Evolutionary conservation across 2,329 filamentous ascomycete genomes (phyloP), one percentile per base, ranked within the genome.

Genomic region (Pestalotiopsis sp.): DNA sequence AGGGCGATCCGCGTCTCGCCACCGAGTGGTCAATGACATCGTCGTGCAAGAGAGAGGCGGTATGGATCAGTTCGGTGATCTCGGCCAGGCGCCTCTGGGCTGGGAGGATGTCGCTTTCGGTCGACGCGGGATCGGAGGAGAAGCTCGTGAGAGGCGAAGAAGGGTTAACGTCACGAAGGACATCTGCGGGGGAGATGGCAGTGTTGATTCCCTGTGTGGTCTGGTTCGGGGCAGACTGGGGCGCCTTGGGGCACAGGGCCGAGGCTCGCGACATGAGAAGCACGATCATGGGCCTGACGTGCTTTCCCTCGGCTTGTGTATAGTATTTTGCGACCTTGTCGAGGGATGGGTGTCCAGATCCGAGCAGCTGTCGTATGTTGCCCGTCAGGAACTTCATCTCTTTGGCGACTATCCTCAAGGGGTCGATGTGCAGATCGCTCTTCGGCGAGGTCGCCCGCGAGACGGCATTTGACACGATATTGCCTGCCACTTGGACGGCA

Each of bases 291-390:
- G 96, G 96, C 73, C 96, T 91, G 74, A 99, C 91, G 81, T 98
- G 96, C 84, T 99, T 99, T 71, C 96, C 96, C 85, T 98, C 94
- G 69, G 93, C 93, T 76, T 95, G 93, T 25, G 96, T 97, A 81
- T 99, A 99, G 85, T 99, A 99, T 82, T 99, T 99, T 66, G 96
- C 94, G 36, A 95, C 95, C 57, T 93, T 95, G 78, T 98, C 96
- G 70, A 99, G 88, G 60, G 95, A 94, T 0, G 96, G 96, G 78
- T 99, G 95, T 5, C 95, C 95, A 0, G 95, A 98, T 5, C 95
- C 95, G 17, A 98, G 85, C n/a, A 98, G 86, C 78, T 97, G 93
- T 70, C 93, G 88, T 80, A 98, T 97, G 76, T 98, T 97, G 67
- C 94, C 94, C 12, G 93, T 97, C 77, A 98, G 83, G 75, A 95